phyloP scores from a whole-genome alignment of 169 alveolate species.

The Eimeria praecox region DNA sequence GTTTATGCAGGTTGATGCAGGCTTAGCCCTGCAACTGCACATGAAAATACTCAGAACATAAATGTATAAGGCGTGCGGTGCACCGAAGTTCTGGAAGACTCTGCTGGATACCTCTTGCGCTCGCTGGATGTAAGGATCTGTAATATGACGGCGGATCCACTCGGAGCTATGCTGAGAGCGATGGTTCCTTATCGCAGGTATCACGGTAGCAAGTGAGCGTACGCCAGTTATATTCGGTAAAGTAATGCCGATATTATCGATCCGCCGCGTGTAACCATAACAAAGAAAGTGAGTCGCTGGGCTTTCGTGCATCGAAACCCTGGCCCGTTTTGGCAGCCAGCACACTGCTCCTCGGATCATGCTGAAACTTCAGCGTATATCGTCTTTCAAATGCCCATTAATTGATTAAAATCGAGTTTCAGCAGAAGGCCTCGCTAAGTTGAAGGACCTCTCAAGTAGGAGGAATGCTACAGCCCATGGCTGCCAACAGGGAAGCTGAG shows the following conservation, averaged over 20 bases:
- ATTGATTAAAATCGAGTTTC: neutral
- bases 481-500: neutral
- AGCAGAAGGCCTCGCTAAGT: neutral
- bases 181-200: slow-evolving; percentile 65
- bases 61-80: neutral
- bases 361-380: neutral
- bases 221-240: neutral
- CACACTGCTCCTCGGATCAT: slow-evolving; percentile 13
- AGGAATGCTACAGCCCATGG: neutral
- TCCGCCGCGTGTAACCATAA: neutral
- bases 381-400: neutral
- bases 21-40: neutral
- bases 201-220: neutral
- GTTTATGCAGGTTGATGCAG: too few species aligned
- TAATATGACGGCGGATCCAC: slow-evolving; percentile 83
- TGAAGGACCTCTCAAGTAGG: neutral
- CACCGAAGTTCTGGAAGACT: neutral
- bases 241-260: neutral
- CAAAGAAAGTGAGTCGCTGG: neutral
- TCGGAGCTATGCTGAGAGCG: slow-evolving; percentile 78
- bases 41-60: neutral
- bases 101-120: slow-evolving; percentile 78
- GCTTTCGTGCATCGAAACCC: neutral
- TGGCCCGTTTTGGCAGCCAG: neutral
- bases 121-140: slow-evolving; percentile 79